Percentiles rank a stretch among this genome's conserved stretches.
phyloP scores from a whole-genome alignment of 2,329 filamentous ascomycete species.

The Plenodomus biglobosus region DNA sequence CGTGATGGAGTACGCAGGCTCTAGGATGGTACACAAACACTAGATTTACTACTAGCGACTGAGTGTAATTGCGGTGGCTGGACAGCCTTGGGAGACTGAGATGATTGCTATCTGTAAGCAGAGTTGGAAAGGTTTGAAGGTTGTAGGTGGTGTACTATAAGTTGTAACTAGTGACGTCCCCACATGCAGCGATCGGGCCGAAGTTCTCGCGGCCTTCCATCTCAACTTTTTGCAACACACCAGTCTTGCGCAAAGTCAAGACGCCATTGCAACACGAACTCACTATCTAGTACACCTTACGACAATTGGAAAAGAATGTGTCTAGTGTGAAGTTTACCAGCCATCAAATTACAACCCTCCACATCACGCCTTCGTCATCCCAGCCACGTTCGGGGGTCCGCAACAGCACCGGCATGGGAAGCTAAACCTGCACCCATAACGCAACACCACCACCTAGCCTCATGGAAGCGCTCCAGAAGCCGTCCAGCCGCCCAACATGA shows the following conservation, averaged over 20 bases:
- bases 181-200: constrained; percentile 5
- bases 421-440: constrained; percentile 21
- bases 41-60: too few species aligned
- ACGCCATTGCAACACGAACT: constrained; percentile 9
- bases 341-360: neutral
- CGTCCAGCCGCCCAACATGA: constrained; percentile 22
- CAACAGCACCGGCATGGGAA: constrained; percentile 19
- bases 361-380: neutral
- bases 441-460: constrained; percentile 5
- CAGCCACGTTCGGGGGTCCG: constrained; percentile 17
- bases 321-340: neutral
- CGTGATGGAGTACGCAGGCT: neutral
- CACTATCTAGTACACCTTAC: neutral
- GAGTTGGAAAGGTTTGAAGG: neutral
- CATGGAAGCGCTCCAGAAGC: constrained; percentile 28
- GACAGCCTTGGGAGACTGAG: too few species aligned
- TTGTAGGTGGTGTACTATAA: neutral
- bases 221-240: constrained; percentile 19
- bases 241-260: constrained; percentile 1
- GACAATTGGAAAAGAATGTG: neutral
- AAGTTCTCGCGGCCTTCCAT: constrained; percentile 9
- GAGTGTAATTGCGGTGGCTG: too few species aligned
- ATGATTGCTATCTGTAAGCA: too few species aligned
- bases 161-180: neutral
- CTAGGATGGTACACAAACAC: neutral